These are phyloP conservation scores for Daldinia eschscholtzii DNA, from an alignment of 2,329 filamentous ascomycete genomes.

Conservation along the genomic window DNA sequence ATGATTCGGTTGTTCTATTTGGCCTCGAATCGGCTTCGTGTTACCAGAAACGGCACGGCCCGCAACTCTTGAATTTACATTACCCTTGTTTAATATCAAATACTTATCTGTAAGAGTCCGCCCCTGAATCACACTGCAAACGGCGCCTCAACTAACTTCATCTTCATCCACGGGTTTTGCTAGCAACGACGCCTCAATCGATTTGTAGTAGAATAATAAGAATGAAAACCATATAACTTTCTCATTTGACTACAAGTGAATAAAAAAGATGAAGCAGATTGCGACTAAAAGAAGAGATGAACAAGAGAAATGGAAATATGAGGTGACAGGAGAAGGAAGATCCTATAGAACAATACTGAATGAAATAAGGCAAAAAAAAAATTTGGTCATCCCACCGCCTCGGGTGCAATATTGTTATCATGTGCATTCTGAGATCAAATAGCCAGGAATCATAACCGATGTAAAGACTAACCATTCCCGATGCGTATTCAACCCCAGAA, in stretches of 20 bases:
- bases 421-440: background rate
- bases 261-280: too few relatives aligned
- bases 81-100: too few relatives aligned
- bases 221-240: too few relatives aligned
- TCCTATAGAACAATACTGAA: too few relatives aligned
- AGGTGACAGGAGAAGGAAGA: background rate
- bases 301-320: background rate
- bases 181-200: background rate
- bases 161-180: background rate
- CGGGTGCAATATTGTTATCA: background rate
- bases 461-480: background rate
- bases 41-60: background rate
- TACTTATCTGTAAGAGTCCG: background rate
- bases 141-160: background rate
- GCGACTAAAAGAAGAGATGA: background rate
- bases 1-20: background rate
- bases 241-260: too few relatives aligned
- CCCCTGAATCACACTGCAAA: conserved; percentile 3
- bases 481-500: background rate
- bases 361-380: background rate
- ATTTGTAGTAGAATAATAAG: background rate
- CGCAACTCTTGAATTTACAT: background rate
- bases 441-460: background rate
- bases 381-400: background rate
- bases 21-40: background rate